These are phyloP conservation scores for Voacanga thouarsii DNA, from an alignment of 257 asterid species.

Conservation along the genomic window DNA sequence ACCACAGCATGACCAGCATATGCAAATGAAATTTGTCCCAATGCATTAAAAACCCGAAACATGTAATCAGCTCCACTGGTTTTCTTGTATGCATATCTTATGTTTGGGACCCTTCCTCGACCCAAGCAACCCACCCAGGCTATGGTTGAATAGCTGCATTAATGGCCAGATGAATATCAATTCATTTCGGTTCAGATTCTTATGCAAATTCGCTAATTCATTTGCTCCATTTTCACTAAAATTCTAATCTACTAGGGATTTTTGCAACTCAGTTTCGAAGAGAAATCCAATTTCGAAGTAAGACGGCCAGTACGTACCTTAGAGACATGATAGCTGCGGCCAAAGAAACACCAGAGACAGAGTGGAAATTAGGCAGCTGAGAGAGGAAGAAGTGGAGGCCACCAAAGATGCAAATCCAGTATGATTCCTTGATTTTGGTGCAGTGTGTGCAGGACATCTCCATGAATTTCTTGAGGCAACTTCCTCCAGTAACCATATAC, in stretches of 20 bases:
- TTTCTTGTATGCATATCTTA: slow-evolving; percentile 63
- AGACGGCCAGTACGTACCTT: slow-evolving; percentile 44
- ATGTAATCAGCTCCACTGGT: slow-evolving; percentile 49
- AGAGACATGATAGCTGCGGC: slow-evolving; percentile 93
- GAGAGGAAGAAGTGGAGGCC: slow-evolving; percentile 80
- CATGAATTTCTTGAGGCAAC: slow-evolving; percentile 66
- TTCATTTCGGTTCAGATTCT: neutral
- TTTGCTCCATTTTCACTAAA: too few relatives aligned
- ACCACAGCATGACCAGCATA: slow-evolving; percentile 89
- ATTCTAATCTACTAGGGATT: too few relatives aligned
- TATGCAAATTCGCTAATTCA: neutral
- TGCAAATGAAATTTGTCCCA: slow-evolving; percentile 83
- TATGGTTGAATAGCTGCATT: slow-evolving; percentile 70
- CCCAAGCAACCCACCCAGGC: slow-evolving; percentile 75
- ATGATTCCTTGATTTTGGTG: slow-evolving; percentile 57
- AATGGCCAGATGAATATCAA: neutral
- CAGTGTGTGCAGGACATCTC: slow-evolving; percentile 65
- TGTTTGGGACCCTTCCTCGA: slow-evolving; percentile 55
- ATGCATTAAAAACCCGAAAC: slow-evolving; percentile 69
- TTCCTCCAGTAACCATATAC: slow-evolving; percentile 92
- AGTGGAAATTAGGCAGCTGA: slow-evolving; percentile 77
- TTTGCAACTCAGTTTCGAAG: too few relatives aligned
- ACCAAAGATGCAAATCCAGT: slow-evolving; percentile 91
- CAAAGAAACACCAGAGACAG: slow-evolving; percentile 75
- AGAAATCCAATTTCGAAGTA: too few relatives aligned